phyloP scores from a whole-genome alignment of 257 asterid species.

The Asclepias syriaca region DNA sequence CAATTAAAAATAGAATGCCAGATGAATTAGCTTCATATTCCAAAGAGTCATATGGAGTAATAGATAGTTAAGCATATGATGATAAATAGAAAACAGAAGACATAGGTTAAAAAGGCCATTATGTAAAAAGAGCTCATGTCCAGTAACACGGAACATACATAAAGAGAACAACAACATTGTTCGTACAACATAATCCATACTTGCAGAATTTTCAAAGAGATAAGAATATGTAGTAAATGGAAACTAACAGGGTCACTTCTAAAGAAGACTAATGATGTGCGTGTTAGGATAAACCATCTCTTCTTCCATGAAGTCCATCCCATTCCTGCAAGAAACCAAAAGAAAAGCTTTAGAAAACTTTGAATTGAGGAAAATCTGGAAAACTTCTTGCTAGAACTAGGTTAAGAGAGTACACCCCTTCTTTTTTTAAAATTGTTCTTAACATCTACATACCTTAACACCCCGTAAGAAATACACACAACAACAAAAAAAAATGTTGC shows the following conservation, averaged over 20 bases:
- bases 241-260: slow-evolving; percentile 96
- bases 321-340: slow-evolving; percentile 51
- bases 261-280: slow-evolving; percentile 93
- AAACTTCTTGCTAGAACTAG: not conserved
- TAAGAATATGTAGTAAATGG: not conserved
- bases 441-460: too few species aligned
- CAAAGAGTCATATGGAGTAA: not conserved
- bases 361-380: not conserved
- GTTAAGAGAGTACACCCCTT: not conserved
- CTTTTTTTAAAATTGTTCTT: too few species aligned
- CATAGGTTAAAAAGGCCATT: not conserved
- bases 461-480: too few species aligned
- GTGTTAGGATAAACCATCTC: slow-evolving; percentile 96
- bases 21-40: not conserved
- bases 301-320: slow-evolving; percentile 99
- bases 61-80: not conserved
- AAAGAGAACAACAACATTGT: not conserved
- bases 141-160: not conserved
- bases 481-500: too few species aligned
- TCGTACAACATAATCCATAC: not conserved
- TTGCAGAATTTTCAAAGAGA: not conserved
- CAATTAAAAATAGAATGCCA: not conserved
- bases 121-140: not conserved
- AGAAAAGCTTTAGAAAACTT: slow-evolving; percentile 16
- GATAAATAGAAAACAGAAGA: not conserved